phyloP scores from a whole-genome alignment of 108 stramenopile species.

The Cyclotella sp. region DNA sequence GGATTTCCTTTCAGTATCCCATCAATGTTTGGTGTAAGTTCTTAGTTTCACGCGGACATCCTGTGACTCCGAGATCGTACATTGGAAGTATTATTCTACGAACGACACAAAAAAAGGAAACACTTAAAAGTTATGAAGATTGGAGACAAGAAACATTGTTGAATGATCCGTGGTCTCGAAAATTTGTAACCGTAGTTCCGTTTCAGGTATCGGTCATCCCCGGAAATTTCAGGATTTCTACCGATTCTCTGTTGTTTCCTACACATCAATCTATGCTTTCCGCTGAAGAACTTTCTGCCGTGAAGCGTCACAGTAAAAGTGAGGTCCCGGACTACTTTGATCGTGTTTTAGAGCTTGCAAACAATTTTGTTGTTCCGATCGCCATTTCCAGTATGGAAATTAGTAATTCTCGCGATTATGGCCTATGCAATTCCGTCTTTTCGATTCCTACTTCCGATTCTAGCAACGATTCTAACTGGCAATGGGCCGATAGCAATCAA shows the following conservation, averaged over 20 bases:
- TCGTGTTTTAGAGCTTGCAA: slow-evolving; percentile 37
- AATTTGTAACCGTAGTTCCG: slow-evolving; percentile 31
- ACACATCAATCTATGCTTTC: slow-evolving; percentile 29
- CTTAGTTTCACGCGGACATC: slow-evolving; percentile 11
- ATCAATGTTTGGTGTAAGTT: slow-evolving; percentile 42
- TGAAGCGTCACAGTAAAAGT: slow-evolving; percentile 6
- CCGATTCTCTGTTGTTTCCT: slow-evolving; percentile 48
- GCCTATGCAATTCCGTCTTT: slow-evolving; percentile 29
- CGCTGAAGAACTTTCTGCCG: slow-evolving; percentile 13
- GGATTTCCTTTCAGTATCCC: slow-evolving; percentile 14
- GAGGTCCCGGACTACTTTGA: slow-evolving; percentile 35
- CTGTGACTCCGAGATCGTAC: slow-evolving; percentile 29
- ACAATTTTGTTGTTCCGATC: slow-evolving; percentile 50
- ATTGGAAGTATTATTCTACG: slow-evolving; percentile 39
- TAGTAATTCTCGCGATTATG: slow-evolving; percentile 13
- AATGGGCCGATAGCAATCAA: slow-evolving; percentile 19
- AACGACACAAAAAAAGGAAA: background rate
- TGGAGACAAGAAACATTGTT: slow-evolving; percentile 35
- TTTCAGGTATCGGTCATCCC: slow-evolving; percentile 38
- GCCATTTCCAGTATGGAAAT: slow-evolving; percentile 26
- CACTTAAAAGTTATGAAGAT: background rate
- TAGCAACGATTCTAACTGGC: slow-evolving; percentile 3
- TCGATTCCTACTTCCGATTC: slow-evolving; percentile 18
- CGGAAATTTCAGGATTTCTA: slow-evolving; percentile 37
- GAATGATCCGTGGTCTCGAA: slow-evolving; percentile 7